Base-by-base conservation (phyloP, 352 stramenopile species). In the Globisporangium parvum region DNA sequence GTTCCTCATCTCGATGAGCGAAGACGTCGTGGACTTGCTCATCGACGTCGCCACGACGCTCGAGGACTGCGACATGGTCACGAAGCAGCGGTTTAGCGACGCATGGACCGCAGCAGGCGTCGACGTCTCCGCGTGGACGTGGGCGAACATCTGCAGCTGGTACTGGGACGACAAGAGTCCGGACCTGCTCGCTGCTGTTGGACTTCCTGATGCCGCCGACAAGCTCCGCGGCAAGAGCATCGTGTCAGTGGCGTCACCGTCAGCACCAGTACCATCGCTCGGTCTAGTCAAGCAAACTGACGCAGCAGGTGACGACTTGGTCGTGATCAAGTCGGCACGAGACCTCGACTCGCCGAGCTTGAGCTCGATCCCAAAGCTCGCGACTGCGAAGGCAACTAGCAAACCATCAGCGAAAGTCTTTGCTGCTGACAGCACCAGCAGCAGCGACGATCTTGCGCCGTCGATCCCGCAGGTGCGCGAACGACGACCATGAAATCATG, bases 141-240 rank as follows among this genome's bases (percentile, higher is more conserved):
- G 76, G 49, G 62, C 67, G 6, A 67, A 63, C 0, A 71, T 89
- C 6, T 42, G 76, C 4, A 53, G 59, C 20, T 89, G 79, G 79
- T 89, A 89, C 55, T 89, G 79, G 79, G 74, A 85, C 17, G 39
- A 33, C n/a, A 47, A 48, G 33, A 20, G 18, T 1, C 47, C 39
- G 3, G 24, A 49, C 24, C 51, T 42, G 47, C 41, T 28, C 1
- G 28, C n/a, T 11, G 1, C 41, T 14, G 49, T 53, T n/a, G n/a
- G 58, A 23, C n/a, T 50, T 9, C 44, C 62, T 10, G 62, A 46
- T 39, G 23, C 48, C 55, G 53, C 47, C 6, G 62, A 61, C 41
- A 51, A 49, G 18, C 55, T 44, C 18, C 12, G 21, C 24, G 20
- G 42, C 14, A 26, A 35, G 4, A 42, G 35, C 11, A 47, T 23